Conservation (phyloP, 179 eudicot genomes). For the Silene coronaria region DNA sequence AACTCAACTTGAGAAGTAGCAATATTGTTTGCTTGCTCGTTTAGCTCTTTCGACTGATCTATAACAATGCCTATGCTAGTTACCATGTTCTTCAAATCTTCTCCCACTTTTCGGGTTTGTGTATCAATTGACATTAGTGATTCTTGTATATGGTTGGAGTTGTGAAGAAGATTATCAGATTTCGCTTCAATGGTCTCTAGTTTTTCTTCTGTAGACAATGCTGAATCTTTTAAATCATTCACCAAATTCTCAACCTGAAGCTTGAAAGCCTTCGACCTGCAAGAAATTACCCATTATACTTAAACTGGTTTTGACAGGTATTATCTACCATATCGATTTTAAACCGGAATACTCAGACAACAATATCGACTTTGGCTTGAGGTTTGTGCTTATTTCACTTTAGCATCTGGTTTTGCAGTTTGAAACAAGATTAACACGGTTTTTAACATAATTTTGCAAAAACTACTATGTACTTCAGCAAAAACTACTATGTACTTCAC, state of each 20-base stretch:
- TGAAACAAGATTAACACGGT: too few species aligned
- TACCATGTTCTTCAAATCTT: constrained; percentile 23
- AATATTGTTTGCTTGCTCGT: constrained; percentile 22
- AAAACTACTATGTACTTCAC: too few species aligned
- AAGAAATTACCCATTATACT: background rate
- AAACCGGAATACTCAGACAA: too few species aligned
- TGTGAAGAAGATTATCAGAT: constrained; percentile 43
- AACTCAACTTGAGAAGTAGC: constrained; percentile 24
- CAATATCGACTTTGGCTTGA: too few species aligned
- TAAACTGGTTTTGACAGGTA: too few species aligned
- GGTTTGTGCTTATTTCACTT: too few species aligned
- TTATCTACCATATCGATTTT: too few species aligned
- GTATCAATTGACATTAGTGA: constrained; percentile 31
- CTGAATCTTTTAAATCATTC: constrained; percentile 57
- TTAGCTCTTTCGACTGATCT: constrained; percentile 24
- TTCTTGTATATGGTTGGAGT: constrained; percentile 45
- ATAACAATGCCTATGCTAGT: constrained; percentile 15
- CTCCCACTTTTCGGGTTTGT: constrained; percentile 21
- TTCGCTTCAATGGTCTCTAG: constrained; percentile 55
- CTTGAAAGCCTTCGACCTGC: constrained; percentile 67
- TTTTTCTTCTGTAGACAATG: constrained; percentile 55
- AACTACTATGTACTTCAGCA: too few species aligned
- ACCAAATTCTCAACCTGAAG: constrained; percentile 66
- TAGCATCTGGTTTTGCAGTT: too few species aligned
- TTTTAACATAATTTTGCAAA: too few species aligned